Evolutionary conservation across 306 rosid genomes (phyloP).

Genomic region (Trifolium dubium): DNA sequence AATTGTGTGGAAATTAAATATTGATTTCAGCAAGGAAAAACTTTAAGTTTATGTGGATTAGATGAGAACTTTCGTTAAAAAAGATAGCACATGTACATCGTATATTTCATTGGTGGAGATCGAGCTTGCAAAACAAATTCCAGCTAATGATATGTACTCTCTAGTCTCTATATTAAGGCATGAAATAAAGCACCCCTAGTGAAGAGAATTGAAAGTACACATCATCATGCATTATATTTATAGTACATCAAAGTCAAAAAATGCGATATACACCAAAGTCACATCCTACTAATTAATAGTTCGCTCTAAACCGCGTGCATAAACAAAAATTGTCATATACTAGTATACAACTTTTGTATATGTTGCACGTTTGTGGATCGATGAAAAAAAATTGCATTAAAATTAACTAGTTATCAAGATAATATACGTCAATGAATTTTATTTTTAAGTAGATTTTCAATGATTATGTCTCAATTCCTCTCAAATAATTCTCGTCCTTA

Average conservation of each 20-base stretch:
- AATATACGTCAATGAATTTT: conserved; percentile 7
- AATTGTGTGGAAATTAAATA: too few species aligned
- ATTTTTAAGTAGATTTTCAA: conserved; percentile 38
- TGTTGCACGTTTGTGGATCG: too few species aligned
- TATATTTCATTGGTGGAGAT: conserved; percentile 3
- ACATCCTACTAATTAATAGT: conserved; percentile 32
- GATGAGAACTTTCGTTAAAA: background rate
- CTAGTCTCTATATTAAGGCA: background rate
- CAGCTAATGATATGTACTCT: conserved; percentile 17
- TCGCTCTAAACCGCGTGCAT: too few species aligned
- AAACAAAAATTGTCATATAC: too few species aligned
- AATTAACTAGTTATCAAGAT: background rate
- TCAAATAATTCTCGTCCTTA: conserved; percentile 13
- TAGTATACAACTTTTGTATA: too few species aligned
- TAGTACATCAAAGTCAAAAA: conserved; percentile 42
- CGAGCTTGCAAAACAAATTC: background rate
- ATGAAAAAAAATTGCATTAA: too few species aligned
- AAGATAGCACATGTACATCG: background rate
- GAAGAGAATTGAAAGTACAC: too few species aligned
- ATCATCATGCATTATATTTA: background rate
- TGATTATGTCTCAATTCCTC: conserved; percentile 44
- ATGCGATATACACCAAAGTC: conserved; percentile 36
- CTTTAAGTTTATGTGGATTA: too few species aligned
- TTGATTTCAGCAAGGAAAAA: background rate
- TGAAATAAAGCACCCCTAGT: too few species aligned